Evolutionary conservation across 176 grass and related monocot species (phyloP).

Genomic region (Oryza officinalis): DNA sequence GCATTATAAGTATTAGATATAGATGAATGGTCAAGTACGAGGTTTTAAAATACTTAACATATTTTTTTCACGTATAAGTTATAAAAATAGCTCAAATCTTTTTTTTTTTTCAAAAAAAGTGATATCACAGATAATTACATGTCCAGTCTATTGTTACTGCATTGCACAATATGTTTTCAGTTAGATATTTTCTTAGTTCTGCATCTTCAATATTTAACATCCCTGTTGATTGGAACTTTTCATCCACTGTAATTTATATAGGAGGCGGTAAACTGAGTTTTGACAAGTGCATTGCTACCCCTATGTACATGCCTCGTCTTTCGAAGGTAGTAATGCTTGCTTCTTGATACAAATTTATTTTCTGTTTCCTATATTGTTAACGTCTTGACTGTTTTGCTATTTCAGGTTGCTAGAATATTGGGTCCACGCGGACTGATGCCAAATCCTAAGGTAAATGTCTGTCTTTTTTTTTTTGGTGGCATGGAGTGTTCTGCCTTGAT

Average conservation of each 20-base stretch:
- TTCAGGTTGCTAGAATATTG: conserved; percentile 90
- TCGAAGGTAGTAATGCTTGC: conserved; percentile 73
- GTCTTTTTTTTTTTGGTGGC: conserved; percentile 20
- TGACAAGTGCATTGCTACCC: conserved; percentile 97
- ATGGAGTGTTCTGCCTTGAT: conserved; percentile 7
- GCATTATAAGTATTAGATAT: not conserved
- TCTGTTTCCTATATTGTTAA: conserved; percentile 28
- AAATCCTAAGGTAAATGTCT: conserved; percentile 82
- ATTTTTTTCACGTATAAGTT: not conserved
- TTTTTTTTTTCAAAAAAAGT: not conserved
- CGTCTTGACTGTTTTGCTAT: conserved; percentile 18
- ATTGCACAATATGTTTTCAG: not conserved
- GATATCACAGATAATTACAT: not conserved
- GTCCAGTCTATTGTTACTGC: not conserved
- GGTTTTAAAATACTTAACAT: not conserved
- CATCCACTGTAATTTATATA: conserved; percentile 37
- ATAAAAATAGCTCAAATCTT: not conserved
- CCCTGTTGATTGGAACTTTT: conserved; percentile 12
- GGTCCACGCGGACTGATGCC: conserved; percentile 98
- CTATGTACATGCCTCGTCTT: conserved; percentile 96
- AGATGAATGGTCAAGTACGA: not conserved
- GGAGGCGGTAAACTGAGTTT: conserved; percentile 94
- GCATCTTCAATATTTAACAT: conserved; percentile 9
- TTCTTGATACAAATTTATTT: conserved; percentile 1
- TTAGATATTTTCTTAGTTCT: conserved; percentile 9